Percentiles rank a stretch among this genome's conserved stretches.
Evolutionary conservation across 352 stramenopile species (phyloP).

Genomic region (Phytopythium sindhum): DNA sequence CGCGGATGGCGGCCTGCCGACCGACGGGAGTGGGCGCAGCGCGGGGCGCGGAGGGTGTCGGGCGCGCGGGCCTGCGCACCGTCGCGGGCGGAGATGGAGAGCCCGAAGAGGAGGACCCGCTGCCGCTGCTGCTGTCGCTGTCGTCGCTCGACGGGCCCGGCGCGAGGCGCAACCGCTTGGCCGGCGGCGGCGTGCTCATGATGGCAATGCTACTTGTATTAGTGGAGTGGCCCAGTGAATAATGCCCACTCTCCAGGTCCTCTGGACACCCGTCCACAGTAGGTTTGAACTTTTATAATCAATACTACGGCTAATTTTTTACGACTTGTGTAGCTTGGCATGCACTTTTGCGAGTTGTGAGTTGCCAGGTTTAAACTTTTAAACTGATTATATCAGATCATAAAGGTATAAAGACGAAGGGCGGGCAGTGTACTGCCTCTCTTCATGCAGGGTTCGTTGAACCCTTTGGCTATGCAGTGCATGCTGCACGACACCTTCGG

Average conservation of each 20-base stretch:
- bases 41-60: background rate
- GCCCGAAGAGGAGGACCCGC: slow-evolving; percentile 17
- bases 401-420: too few species aligned
- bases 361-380: too few species aligned
- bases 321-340: too few species aligned
- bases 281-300: too few species aligned
- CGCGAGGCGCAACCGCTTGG: slow-evolving; percentile 14
- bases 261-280: too few species aligned
- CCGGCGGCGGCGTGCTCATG: slow-evolving; percentile 6
- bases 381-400: too few species aligned
- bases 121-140: slow-evolving; percentile 30
- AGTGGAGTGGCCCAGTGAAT: too few species aligned
- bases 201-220: slow-evolving; percentile 14
- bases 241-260: too few species aligned
- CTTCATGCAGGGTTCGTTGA: background rate
- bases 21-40: slow-evolving; percentile 20
- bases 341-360: too few species aligned
- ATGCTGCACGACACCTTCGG: background rate
- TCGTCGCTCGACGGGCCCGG: slow-evolving; percentile 18
- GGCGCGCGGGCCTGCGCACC: slow-evolving; percentile 6
- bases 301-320: too few species aligned
- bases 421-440: too few species aligned
- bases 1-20: slow-evolving; percentile 36
- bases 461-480: background rate
- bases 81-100: slow-evolving; percentile 25